phyloP scores from a whole-genome alignment of 2,329 filamentous ascomycete species.

The Helminthosporium solani region DNA sequence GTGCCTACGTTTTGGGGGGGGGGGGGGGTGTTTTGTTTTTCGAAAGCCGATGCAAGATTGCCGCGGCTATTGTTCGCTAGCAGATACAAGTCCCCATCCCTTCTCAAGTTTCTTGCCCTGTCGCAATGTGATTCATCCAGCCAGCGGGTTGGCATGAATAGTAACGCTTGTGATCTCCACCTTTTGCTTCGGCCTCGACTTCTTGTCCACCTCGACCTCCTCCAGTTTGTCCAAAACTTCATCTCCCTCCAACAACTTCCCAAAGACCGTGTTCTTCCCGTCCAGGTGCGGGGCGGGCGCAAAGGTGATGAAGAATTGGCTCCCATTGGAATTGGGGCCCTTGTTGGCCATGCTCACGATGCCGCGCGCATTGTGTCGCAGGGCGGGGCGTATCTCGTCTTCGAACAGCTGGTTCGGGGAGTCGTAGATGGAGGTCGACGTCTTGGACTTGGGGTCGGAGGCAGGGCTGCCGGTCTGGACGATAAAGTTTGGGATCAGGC shows the following conservation, averaged over 20 bases:
- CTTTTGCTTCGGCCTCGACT: slow-evolving; percentile 68
- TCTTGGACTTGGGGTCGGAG: slow-evolving; percentile 57
- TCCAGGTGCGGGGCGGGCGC: slow-evolving; percentile 78
- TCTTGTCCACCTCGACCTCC: slow-evolving; percentile 71
- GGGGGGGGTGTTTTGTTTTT: too few species aligned
- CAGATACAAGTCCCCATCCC: too few species aligned
- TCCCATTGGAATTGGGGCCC: slow-evolving; percentile 70
- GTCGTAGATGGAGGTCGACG: slow-evolving; percentile 70
- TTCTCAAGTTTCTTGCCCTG: too few species aligned
- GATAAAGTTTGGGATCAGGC: slow-evolving; percentile 80
- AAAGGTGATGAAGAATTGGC: slow-evolving; percentile 80
- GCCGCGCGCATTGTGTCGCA: slow-evolving; percentile 68
- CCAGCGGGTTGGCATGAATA: slow-evolving; percentile 78
- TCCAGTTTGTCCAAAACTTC: slow-evolving; percentile 71
- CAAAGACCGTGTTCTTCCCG: slow-evolving; percentile 82
- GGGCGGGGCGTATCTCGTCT: slow-evolving; percentile 73
- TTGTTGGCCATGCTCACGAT: slow-evolving; percentile 79
- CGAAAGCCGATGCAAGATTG: too few species aligned
- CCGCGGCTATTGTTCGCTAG: too few species aligned
- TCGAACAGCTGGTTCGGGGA: slow-evolving; percentile 59
- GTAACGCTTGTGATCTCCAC: slow-evolving; percentile 68
- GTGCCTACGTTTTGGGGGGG: too few species aligned
- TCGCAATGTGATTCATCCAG: slow-evolving; percentile 48
- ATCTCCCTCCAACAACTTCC: slow-evolving; percentile 62
- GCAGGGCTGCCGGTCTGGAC: slow-evolving; percentile 67